These are phyloP conservation scores for Aspergillus bombycis DNA, from an alignment of 2,329 filamentous ascomycete genomes.

Conservation along the genomic window DNA sequence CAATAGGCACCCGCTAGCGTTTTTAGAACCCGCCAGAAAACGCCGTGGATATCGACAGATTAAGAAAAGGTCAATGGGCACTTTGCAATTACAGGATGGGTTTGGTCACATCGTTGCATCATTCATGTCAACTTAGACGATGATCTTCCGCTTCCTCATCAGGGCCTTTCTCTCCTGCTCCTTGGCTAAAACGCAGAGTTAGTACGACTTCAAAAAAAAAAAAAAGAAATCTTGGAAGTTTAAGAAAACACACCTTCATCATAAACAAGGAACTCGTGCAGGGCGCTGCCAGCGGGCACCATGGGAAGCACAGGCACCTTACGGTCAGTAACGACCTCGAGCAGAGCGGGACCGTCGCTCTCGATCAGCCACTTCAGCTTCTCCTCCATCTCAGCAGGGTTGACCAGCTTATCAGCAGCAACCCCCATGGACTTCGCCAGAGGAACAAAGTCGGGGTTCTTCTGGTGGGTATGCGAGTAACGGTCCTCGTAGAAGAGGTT, in stretches of 20 bases:
- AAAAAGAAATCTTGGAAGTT: not conserved
- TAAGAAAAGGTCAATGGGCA: constrained; percentile 28
- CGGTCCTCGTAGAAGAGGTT: constrained; percentile 96
- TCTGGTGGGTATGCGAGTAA: constrained; percentile 88
- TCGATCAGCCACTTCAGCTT: constrained; percentile 87
- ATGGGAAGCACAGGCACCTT: constrained; percentile 87
- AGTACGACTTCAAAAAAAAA: constrained; percentile 11
- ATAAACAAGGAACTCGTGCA: constrained; percentile 93
- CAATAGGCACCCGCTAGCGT: constrained; percentile 31
- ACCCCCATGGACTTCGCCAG: constrained; percentile 89
- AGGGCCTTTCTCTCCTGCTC: constrained; percentile 68
- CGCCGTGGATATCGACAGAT: constrained; percentile 48
- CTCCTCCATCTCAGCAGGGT: constrained; percentile 76
- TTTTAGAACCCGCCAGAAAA: constrained; percentile 41
- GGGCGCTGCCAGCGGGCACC: constrained; percentile 83
- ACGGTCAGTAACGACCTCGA: constrained; percentile 88
- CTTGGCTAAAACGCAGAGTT: constrained; percentile 55
- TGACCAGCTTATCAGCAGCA: constrained; percentile 70
- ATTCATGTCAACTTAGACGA: constrained; percentile 24
- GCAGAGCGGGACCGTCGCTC: constrained; percentile 84
- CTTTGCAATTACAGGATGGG: constrained; percentile 24
- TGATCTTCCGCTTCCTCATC: constrained; percentile 63
- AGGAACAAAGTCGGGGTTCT: constrained; percentile 95
- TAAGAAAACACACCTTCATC: constrained; percentile 65
- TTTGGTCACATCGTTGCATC: constrained; percentile 25